Conservation (phyloP, 305 asterid genomes). For the Fraxinus sp. region DNA sequence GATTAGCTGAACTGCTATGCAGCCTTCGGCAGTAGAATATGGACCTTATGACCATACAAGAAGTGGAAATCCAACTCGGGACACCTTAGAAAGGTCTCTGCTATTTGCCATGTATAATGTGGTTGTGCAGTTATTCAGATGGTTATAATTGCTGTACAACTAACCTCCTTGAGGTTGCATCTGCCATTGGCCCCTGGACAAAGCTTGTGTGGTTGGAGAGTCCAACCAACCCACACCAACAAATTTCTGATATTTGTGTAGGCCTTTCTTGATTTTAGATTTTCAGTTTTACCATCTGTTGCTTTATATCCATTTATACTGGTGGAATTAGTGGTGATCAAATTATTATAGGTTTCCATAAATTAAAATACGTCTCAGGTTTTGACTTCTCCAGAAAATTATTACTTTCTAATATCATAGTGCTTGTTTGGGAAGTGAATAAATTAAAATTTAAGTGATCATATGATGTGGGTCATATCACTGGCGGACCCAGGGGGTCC, state of each 20-base stretch:
- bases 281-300: not conserved
- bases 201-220: slow-evolving; percentile 96
- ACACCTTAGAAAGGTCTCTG: slow-evolving; percentile 69
- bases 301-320: not conserved
- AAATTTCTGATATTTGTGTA: slow-evolving; percentile 78
- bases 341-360: not conserved
- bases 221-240: slow-evolving; percentile 91
- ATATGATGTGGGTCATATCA: not conserved
- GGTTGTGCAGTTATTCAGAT: slow-evolving; percentile 1
- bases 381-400: not conserved
- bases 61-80: slow-evolving; percentile 95
- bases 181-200: slow-evolving; percentile 61
- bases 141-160: slow-evolving; percentile 31
- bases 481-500: no score
- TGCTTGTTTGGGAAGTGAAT: not conserved
- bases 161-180: slow-evolving; percentile 63
- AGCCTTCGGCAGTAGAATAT: slow-evolving; percentile 82
- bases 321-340: not conserved
- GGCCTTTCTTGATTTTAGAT: slow-evolving; percentile 20
- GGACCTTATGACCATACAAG: slow-evolving; percentile 89
- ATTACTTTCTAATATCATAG: not conserved
- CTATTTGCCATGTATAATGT: slow-evolving; percentile 22
- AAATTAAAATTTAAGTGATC: not conserved
- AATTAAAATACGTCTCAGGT: not conserved
- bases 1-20: slow-evolving; percentile 22